These are phyloP conservation scores for Escallonia herrerae DNA, from an alignment of 129 eudicot genomes.

Conservation along the genomic window DNA sequence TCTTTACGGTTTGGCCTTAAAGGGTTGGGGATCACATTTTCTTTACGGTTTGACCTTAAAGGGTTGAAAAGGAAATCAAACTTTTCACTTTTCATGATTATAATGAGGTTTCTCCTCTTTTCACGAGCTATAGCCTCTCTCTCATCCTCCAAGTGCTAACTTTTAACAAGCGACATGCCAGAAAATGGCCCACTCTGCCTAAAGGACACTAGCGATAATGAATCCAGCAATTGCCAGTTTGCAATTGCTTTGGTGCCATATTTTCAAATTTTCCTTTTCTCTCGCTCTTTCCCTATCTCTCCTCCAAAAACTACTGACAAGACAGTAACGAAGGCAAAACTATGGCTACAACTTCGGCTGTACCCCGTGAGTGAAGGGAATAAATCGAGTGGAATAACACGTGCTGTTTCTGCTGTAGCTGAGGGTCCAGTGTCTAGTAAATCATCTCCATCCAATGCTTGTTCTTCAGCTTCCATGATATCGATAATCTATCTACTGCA, in stretches of 20 bases:
- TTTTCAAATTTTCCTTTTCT: not conserved
- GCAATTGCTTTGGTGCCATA: slow-evolving; percentile 5
- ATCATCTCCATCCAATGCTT: too few species aligned
- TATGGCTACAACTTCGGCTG: too few species aligned
- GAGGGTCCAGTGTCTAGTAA: too few species aligned
- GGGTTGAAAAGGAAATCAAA: slow-evolving; percentile 25
- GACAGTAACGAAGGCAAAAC: too few species aligned
- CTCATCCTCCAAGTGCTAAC: slow-evolving; percentile 9
- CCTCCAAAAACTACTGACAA: too few species aligned
- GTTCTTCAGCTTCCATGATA: too few species aligned
- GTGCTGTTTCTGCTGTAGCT: too few species aligned
- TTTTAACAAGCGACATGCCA: slow-evolving; percentile 9
- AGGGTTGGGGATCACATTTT: slow-evolving; percentile 11
- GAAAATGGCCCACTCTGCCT: slow-evolving; percentile 24
- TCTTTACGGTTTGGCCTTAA: slow-evolving; percentile 17
- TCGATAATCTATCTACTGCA: too few species aligned
- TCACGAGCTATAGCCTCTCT: slow-evolving; percentile 17
- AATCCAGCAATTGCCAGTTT: slow-evolving; percentile 52
- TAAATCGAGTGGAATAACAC: too few species aligned
- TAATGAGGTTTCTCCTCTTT: slow-evolving; percentile 4
- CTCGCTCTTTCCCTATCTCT: not conserved
- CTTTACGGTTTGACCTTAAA: slow-evolving; percentile 16
- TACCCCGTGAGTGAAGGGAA: too few species aligned
- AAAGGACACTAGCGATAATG: slow-evolving; percentile 28
- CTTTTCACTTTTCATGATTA: slow-evolving; percentile 26